A percentile compares a stretch with the other conserved stretches of the same genome.
phyloP scores from a whole-genome alignment of 257 asterid genomes.

The Solanum chilense region DNA sequence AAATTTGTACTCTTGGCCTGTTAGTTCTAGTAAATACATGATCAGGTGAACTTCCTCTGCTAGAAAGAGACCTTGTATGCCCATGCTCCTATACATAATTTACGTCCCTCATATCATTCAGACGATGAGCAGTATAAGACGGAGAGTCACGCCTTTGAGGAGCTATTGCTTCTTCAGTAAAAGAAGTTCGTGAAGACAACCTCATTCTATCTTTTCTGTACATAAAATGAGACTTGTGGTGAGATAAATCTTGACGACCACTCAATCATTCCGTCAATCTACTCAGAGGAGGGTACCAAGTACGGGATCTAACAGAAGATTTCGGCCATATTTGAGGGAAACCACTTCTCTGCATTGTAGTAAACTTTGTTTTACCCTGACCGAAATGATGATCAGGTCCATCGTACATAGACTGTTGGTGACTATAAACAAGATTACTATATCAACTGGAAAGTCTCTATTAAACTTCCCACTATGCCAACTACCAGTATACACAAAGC shows the following conservation, averaged over 20 bases:
- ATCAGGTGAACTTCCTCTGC: slow-evolving; percentile 42
- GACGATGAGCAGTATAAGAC: slow-evolving; percentile 25
- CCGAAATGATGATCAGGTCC: slow-evolving; percentile 32
- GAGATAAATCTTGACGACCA: slow-evolving; percentile 31
- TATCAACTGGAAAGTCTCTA: background rate
- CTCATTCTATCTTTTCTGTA: slow-evolving; percentile 54
- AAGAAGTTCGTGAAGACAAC: slow-evolving; percentile 52
- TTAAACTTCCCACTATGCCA: background rate
- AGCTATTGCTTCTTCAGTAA: slow-evolving; percentile 38
- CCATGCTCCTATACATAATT: slow-evolving; percentile 41
- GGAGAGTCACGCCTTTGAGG: slow-evolving; percentile 63
- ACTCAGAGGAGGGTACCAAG: slow-evolving; percentile 59
- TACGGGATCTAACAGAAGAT: slow-evolving; percentile 50
- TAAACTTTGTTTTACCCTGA: slow-evolving; percentile 40
- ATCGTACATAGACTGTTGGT: slow-evolving; percentile 30
- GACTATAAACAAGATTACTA: background rate
- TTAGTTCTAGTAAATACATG: slow-evolving; percentile 26
- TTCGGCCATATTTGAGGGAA: slow-evolving; percentile 38
- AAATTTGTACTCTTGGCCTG: slow-evolving; percentile 34
- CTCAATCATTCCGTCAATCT: slow-evolving; percentile 25
- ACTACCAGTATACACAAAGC: background rate
- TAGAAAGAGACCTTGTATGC: slow-evolving; percentile 30
- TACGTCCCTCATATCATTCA: slow-evolving; percentile 39
- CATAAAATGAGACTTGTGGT: slow-evolving; percentile 40
- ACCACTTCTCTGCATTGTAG: slow-evolving; percentile 44